A percentile compares a stretch with the other conserved stretches of the same genome.
Evolutionary conservation across 2,329 filamentous ascomycete genomes (phyloP).

Genomic region (Arachnopeziza araneosa): DNA sequence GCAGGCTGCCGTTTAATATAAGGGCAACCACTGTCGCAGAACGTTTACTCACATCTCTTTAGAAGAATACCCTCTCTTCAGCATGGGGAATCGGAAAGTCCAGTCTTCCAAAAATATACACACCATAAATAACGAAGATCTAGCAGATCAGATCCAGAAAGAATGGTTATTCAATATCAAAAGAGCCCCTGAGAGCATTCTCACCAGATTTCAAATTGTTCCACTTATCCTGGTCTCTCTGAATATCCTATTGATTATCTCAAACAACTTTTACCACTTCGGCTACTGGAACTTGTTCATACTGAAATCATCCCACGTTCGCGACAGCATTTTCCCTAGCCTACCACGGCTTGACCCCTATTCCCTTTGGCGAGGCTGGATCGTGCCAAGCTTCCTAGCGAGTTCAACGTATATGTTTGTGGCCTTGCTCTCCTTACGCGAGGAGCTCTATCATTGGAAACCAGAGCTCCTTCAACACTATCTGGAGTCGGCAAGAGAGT

Average conservation of each 20-base stretch:
- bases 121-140: background rate
- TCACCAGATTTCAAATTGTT: conserved; percentile 2
- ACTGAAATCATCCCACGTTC: background rate
- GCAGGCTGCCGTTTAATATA: background rate
- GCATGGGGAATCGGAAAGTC: background rate
- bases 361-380: conserved; percentile 6
- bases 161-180: conserved; percentile 5
- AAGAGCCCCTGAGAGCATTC: background rate
- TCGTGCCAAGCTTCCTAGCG: conserved; percentile 1
- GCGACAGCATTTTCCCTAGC: background rate
- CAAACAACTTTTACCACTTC: conserved; percentile 2
- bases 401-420: background rate
- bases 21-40: background rate
- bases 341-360: conserved; percentile 1
- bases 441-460: conserved; percentile 3
- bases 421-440: background rate
- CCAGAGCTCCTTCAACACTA: conserved; percentile 1
- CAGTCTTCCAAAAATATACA: background rate
- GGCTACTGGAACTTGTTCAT: conserved; percentile 5
- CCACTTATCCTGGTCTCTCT: background rate
- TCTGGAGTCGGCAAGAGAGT: background rate
- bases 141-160: conserved; percentile 4
- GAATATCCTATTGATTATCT: background rate
- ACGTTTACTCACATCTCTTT: background rate
- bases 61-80: background rate